Evolutionary conservation across 2,329 filamentous ascomycete species (phyloP), one percentile per base, ranked within the genome.

Genomic region (Phialophora macrospora): DNA sequence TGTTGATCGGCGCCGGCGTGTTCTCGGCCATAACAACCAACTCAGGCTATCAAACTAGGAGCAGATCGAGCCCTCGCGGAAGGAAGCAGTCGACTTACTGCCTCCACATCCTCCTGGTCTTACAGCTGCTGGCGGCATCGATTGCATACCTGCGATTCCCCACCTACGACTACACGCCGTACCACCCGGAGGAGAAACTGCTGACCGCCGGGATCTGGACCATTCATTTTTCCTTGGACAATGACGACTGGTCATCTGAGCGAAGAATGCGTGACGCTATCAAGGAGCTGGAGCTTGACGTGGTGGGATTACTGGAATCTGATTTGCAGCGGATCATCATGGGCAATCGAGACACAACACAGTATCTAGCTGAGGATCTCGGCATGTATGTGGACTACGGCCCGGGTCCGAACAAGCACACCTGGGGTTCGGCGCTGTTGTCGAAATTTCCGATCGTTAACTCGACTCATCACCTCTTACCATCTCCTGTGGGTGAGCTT

Each of bases 371-470:
- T 22, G 94, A 98, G 77, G 93, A 99, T 71, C 85, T 99, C 11
- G 95, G 95, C 72, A 99, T 99, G 95, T 99, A 97, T 75, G 93
- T 96, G 57, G 95, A 99, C 80, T 97, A 93, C 74, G 95, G 95
- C 62, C 95, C 95, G 32, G 95, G 95, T 1, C 95, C 95, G 6
- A 97, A 99, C 85, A 99, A 98, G 81, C 95, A 99, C 81, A 99
- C 95, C 0, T 99, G 95, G 95, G 95, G 95, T 59, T 87, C 90
- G 9, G 95, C 93, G 24, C 83, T 99, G 52, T 85, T 99, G 3
- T 97, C 93, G 73, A 98, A 98, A 76, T 99, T 98, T 82, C 95
- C 95, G 3, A 99, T 99, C 73, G 79, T 99, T 66, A 97, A 98
- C 80, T 97, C 92, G 1, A 97, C 93, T 24, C 95, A 99, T 76